Base-by-base conservation (phyloP, 345 rosid genomes). In the Brassica juncea region DNA sequence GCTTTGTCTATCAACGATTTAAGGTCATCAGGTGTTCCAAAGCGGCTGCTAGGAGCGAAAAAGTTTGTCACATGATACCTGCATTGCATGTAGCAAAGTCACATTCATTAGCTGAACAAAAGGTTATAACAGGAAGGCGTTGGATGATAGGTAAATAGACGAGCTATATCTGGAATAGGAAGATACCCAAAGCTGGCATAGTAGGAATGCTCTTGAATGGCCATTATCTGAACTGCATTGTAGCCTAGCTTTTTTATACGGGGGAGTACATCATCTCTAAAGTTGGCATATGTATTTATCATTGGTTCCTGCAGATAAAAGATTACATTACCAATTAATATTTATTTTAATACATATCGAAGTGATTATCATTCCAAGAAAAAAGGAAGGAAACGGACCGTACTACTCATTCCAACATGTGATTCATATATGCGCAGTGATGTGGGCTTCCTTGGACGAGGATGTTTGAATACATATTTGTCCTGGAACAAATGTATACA, bases 341-440 rank as follows among this genome's bases (percentile, higher is more conserved):
- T 34, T 34, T 34, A n/a, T n/a, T 58, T 66, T 5, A 52, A 4
- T 52, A 52, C 21, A n/a, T 52, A n/a, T 52, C 4, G 19, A n/a
- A 52, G 19, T 52, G 7, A 52, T n/a, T 49, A 49, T 52, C 57
- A 52, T n/a, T 52, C 57, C 57, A 52, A 52, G 57, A 52, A 52
- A 52, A 52, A 21, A 52, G 57, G 57, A 52, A n/a, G n/a, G n/a
- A n/a, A 52, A 52, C 57, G 57, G 19, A 52, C 57, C 19, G 85
- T 86, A 87, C 97, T 94, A 84, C 99, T 94, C 99, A 94, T 94
- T 79, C 99, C 99, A 30, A 94, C 94, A 85, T 94, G 99, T 44
- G 97, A 82, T 86, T 94, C 99, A 61, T 94, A 94, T 70, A 94
- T 91, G 81, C 99, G 89, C 52, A 94, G 91, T 49, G 97, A 91